Evolutionary conservation across 2,329 filamentous ascomycete genomes (phyloP), one percentile per base, ranked within the genome.

Genomic region (Aspergillus tubingensis): DNA sequence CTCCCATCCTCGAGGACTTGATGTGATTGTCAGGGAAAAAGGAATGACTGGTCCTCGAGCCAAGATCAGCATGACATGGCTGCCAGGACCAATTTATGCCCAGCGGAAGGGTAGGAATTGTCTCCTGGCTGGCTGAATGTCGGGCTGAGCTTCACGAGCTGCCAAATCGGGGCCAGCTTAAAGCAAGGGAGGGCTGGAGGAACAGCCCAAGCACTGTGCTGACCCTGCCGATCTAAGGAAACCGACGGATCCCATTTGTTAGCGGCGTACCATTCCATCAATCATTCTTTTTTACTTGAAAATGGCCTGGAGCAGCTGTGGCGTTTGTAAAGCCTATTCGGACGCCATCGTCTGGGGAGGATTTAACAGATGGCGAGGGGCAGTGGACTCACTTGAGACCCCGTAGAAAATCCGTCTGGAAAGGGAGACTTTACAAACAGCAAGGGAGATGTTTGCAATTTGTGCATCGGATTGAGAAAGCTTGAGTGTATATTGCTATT

Each of bases 171-270:
- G 58, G 30, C 32, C 32, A 19, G 32, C 36, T 10, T 36, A 17
- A 30, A 36, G 23, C 57, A 49, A 53, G 48, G 48, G 52, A 47
- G 52, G 53, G 38, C 38, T 11, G 21, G 52, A 47, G 57, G 53
- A 41, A 39, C 41, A 44, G 41, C 41, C 41, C 19, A 23, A 15
- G 41, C 48, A 13, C 32, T 23, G 50, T 8, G 15, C 64, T 63
- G 63, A 57, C 63, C 63, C 65, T 67, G 59, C 67, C 67, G 59
- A 61, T 67, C 68, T 65, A 67, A 67, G 65, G 41, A 21, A 17
- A 17, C 47, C 38, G 7, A 15, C n/a, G 5, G 8, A 13, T n/a
- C 10, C 8, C 25, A 39, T 54, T 15, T 8, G 23, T 15, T 52
- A 36, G 32, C 32, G 11, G 32, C 11, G 1, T 36, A 1, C 19